These are phyloP conservation scores for Metschnikowia colocasiae DNA, from an alignment of 805 yeast species.

Conservation along the genomic window DNA sequence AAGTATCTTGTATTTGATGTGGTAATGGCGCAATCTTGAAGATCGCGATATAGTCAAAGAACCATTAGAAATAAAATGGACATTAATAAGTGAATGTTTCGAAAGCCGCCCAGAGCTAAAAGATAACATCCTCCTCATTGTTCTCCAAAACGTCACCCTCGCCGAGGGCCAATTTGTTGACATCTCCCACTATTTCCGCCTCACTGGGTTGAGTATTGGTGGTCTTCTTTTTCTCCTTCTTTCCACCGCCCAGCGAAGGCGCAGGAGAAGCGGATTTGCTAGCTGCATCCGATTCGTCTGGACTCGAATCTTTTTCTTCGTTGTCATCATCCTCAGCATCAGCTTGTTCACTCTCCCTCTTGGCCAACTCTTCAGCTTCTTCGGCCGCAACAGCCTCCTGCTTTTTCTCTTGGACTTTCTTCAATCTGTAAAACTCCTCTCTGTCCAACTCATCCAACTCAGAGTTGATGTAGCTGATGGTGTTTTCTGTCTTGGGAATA, in stretches of 20 bases:
- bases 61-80: background rate
- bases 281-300: constrained; percentile 3
- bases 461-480: constrained; percentile 85
- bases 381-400: constrained; percentile 69
- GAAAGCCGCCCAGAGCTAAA: constrained; percentile 18
- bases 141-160: constrained; percentile 34
- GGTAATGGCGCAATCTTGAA: background rate
- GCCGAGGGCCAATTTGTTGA: constrained; percentile 25
- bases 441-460: constrained; percentile 97
- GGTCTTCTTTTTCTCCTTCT: constrained; percentile 16
- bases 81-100: background rate
- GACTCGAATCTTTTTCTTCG: constrained; percentile 5
- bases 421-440: constrained; percentile 95
- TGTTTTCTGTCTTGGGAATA: constrained; percentile 96
- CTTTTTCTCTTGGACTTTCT: constrained; percentile 94
- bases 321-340: constrained; percentile 17
- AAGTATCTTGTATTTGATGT: background rate
- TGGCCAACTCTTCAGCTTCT: constrained; percentile 47
- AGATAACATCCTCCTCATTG: constrained; percentile 45
- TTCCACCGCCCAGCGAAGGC: constrained; percentile 5
- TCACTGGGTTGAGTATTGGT: constrained; percentile 14
- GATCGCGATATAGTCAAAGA: background rate
- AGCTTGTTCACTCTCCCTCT: constrained; percentile 16
- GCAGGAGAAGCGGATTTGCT: constrained; percentile 5
- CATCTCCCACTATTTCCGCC: constrained; percentile 23